Conservation (phyloP, 306 rosid genomes). For the Prunus mume region DNA sequence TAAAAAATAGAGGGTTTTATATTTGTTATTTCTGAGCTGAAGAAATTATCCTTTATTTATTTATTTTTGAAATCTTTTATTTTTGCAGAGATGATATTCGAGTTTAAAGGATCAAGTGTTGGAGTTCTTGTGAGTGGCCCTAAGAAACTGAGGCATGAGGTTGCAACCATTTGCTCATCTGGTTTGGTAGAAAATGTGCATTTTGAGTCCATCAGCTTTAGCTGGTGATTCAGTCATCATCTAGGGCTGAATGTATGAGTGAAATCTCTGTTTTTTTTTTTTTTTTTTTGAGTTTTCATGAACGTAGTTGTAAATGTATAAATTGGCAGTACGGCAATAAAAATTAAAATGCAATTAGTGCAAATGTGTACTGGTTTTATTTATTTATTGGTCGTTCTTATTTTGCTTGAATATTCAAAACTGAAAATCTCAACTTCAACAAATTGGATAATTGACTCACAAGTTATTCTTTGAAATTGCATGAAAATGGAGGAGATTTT, state of each 20-base stretch:
- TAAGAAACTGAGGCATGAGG: slow-evolving; percentile 61
- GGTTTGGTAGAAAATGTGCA: slow-evolving; percentile 52
- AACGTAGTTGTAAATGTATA: not conserved
- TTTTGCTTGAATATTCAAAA: not conserved
- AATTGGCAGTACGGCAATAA: not conserved
- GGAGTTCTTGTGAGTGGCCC: slow-evolving; percentile 69
- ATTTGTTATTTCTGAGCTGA: too few relatives aligned
- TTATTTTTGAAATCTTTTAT: not conserved
- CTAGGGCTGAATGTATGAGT: not conserved
- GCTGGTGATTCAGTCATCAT: slow-evolving; percentile 41
- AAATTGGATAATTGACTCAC: too few relatives aligned
- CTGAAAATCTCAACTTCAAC: too few relatives aligned
- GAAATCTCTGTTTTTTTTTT: not conserved
- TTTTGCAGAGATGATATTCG: slow-evolving; percentile 39
- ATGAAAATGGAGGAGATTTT: too few relatives aligned
- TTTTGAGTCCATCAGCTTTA: slow-evolving; percentile 71
- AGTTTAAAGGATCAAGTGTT: slow-evolving; percentile 41
- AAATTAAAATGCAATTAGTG: not conserved
- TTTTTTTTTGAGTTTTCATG: not conserved
- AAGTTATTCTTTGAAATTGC: too few relatives aligned
- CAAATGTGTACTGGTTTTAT: not conserved
- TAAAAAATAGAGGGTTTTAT: too few relatives aligned
- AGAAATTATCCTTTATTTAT: not conserved
- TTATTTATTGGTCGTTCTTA: not conserved
- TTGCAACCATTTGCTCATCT: slow-evolving; percentile 67